Evolutionary conservation across 2,329 filamentous ascomycete species (phyloP).

Genomic region (Geoglossum cookeanum): DNA sequence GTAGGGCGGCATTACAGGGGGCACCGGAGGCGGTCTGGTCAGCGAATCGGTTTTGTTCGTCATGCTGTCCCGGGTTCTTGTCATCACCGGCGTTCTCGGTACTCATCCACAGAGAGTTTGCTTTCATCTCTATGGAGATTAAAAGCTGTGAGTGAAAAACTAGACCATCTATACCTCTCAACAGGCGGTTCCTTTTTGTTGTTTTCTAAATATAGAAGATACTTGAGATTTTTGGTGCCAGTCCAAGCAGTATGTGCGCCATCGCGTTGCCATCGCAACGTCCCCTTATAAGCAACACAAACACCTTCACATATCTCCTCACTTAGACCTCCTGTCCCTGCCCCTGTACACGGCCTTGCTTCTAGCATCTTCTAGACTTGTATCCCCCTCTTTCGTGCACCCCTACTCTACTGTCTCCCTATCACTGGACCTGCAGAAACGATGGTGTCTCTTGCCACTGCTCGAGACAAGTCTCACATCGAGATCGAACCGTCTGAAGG

Average conservation of each 20-base stretch:
- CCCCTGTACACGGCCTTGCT: no score
- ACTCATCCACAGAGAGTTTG: slow-evolving; percentile 1
- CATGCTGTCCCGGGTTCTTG: neutral
- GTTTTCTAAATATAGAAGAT: neutral
- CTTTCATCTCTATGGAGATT: neutral
- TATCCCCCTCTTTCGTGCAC: neutral
- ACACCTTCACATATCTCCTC: neutral
- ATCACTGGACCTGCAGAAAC: neutral
- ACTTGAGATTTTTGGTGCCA: neutral
- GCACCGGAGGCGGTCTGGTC: neutral
- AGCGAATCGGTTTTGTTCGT: neutral
- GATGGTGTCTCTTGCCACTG: neutral
- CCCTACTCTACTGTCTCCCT: neutral
- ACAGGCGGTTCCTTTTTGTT: neutral
- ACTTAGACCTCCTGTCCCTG: no score
- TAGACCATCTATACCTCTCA: neutral
- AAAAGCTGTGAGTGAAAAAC: slow-evolving; percentile 1
- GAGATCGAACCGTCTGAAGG: neutral
- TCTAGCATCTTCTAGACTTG: neutral
- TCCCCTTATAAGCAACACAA: neutral
- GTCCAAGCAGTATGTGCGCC: neutral
- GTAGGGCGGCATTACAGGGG: neutral
- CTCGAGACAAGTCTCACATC: neutral
- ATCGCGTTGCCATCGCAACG: neutral
- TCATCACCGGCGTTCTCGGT: slow-evolving; percentile 3